Base-by-base conservation (phyloP, 805 yeast genomes). In the Kuraishia borneana region DNA sequence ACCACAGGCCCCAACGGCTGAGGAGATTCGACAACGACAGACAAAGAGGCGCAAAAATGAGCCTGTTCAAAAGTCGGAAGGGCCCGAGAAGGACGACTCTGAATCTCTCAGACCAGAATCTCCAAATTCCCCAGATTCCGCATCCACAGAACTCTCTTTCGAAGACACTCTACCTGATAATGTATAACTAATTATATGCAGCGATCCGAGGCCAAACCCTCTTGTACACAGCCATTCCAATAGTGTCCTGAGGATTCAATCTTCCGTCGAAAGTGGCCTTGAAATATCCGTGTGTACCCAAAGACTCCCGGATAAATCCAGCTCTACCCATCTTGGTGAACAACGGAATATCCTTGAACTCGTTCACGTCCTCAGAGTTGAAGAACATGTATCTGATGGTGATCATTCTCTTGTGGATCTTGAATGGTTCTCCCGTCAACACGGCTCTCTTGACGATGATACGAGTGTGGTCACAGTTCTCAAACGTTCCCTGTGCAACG, bases 201-300 rank as follows among this genome's bases (percentile, higher is more conserved):
- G n/a, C n/a, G n/a, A n/a, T n/a, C 35, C 58, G 70, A 26, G 98
- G 97, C 96, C 96, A 92, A 41, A 81, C 81, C 50, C 98, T 76
- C 61, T 84, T 89, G 63, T 83, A 92, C 46, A 92, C 60, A 21
- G 95, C 76, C 96, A 92, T 85, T 17, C 85, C 96, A 32, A 92
- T 76, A 10, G 83, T 77, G 58, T 92, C 99, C 60, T 88, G 96
- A 0, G 96, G 81, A 34, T 82, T 76, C 48, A 94, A 63, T 49
- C 80, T 83, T 39, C 88, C 89, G 53, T 92, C 96, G 48, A 92
- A 92, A 6, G 83, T 81, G 18, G 96, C 95, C 62, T 92, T 92
- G 73, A 81, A 88, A 64, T 89, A 85, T 42, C 99, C 99, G 54
- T 92, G 98, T 2, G 98, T 92, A 61, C 99, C 99, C 63, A 92